These are phyloP conservation scores for Auriscalpium orientale DNA, from an alignment of 768 basidiomycete species.

Conservation along the genomic window DNA sequence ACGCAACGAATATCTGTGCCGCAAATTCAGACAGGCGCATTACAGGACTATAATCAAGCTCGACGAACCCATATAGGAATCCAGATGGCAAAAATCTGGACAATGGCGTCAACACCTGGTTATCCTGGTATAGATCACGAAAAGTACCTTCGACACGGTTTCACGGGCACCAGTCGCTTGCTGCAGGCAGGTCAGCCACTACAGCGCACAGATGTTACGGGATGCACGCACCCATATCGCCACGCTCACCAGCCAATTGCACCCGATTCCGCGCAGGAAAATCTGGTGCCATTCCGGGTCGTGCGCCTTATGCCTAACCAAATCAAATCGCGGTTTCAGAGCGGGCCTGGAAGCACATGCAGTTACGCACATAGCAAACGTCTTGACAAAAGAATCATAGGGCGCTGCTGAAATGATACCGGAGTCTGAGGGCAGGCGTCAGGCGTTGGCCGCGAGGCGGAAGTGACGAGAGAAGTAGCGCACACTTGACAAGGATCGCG, in stretches of 20 bases:
- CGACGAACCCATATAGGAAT: slow-evolving; percentile 64
- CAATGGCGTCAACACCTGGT: background rate
- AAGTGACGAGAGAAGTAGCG: slow-evolving; percentile 14
- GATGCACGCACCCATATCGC: slow-evolving; percentile 57
- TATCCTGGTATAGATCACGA: background rate
- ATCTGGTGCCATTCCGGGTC: slow-evolving; percentile 68
- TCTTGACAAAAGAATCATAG: slow-evolving; percentile 44
- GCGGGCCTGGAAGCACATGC: background rate
- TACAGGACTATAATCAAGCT: no score
- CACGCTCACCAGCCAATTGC: slow-evolving; percentile 70
- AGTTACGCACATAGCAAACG: slow-evolving; percentile 51
- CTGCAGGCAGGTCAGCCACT: slow-evolving; percentile 25
- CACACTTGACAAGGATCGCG: slow-evolving; percentile 58
- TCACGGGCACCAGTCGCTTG: slow-evolving; percentile 64
- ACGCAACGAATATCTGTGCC: slow-evolving; percentile 57
- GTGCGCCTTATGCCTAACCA: slow-evolving; percentile 49
- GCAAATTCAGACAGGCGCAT: background rate
- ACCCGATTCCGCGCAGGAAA: slow-evolving; percentile 65
- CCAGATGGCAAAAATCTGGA: slow-evolving; percentile 55
- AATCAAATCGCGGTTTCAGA: background rate
- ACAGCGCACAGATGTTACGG: no score
- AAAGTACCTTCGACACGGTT: slow-evolving; percentile 54
- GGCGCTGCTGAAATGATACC: slow-evolving; percentile 54
- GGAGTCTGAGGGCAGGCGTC: slow-evolving; percentile 32
- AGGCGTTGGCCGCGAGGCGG: background rate